Base-by-base conservation (phyloP, 129 eudicot genomes). In the Flaveria ramosissima region DNA sequence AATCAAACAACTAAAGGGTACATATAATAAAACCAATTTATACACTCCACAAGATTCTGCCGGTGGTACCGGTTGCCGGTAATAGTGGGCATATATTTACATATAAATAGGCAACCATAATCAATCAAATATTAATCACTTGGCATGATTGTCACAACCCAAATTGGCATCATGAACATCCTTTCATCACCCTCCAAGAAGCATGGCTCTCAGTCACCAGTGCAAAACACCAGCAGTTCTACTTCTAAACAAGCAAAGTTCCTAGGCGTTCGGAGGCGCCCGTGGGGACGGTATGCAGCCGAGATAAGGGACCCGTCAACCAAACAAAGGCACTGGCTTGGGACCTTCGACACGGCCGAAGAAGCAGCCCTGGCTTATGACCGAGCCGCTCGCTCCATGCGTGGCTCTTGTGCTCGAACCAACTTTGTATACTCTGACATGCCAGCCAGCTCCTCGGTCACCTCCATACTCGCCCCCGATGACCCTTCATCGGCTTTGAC, bases 231-330 rank as follows among this genome's bases (percentile, higher is more conserved):
- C n/a, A 17, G 48, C 42, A 15, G n/a, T 42, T 4, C 39, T 8
- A 23, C 61, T 13, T 36, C 62, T 13, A 77, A 45, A 63, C 83
- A 78, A 61, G 74, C 10, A 59, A 87, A 80, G 81, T 87, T 81
- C 64, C 60, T 87, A 3, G 92, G 92, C 1, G 89, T 87, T 0
- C 39, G 92, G 9, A 73, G 92, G 67, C 15, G 92, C 21, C 92
- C 92, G 46, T 87, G 92, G 92, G 92, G 92, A 32, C 36, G 92
- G 26, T 87, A 84, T 4, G 92, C 92, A 2, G 89, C 92, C 8
- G 92, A 87, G 62, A 87, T 84, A 57, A 59, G 92, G 46, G 86
- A 87, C 82, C 89, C 92, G 0, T 75, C 89, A 48, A 87, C 87
- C 27, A 87, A 87, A 77, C 89, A 87, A 62, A 78, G 92, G 57